These are phyloP conservation scores for Ceriops tagal DNA, from an alignment of 345 rosid species.

Conservation along the genomic window DNA sequence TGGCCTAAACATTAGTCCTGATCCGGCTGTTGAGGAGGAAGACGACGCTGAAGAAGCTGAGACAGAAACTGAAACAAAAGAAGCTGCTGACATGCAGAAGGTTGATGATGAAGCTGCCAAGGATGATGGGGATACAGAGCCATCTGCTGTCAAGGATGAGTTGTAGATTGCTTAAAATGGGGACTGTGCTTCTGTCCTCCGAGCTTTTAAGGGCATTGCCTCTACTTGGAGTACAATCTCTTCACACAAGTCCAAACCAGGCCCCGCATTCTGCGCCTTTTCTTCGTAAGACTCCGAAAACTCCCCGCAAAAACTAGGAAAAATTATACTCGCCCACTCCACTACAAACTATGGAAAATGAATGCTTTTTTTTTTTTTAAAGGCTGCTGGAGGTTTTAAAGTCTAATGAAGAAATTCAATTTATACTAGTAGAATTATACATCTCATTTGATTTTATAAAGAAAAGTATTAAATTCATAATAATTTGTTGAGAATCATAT, in stretches of 20 bases:
- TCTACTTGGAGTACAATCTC: neutral
- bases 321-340: too few relatives aligned
- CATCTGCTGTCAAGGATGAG: slow-evolving; percentile 46
- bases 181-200: neutral
- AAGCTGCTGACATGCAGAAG: slow-evolving; percentile 19
- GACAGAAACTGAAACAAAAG: slow-evolving; percentile 33
- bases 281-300: slow-evolving; percentile 2
- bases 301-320: too few relatives aligned
- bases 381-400: too few relatives aligned
- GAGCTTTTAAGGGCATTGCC: neutral
- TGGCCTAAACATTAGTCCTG: slow-evolving; percentile 66
- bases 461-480: too few relatives aligned
- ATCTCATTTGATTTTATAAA: too few relatives aligned
- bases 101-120: slow-evolving; percentile 28
- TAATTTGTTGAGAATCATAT: too few relatives aligned
- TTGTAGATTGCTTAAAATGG: slow-evolving; percentile 29
- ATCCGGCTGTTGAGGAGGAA: slow-evolving; percentile 76
- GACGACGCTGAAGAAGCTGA: slow-evolving; percentile 59
- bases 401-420: too few relatives aligned
- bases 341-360: too few relatives aligned
- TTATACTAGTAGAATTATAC: too few relatives aligned
- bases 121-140: slow-evolving; percentile 30
- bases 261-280: slow-evolving; percentile 12
- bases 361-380: too few relatives aligned
- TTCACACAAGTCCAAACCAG: slow-evolving; percentile 2